Percentiles rank a stretch among this genome's conserved stretches.
These are phyloP conservation scores for Trichoderma asperellum DNA, from an alignment of 2,329 filamentous ascomycete genomes.

Conservation along the genomic window DNA sequence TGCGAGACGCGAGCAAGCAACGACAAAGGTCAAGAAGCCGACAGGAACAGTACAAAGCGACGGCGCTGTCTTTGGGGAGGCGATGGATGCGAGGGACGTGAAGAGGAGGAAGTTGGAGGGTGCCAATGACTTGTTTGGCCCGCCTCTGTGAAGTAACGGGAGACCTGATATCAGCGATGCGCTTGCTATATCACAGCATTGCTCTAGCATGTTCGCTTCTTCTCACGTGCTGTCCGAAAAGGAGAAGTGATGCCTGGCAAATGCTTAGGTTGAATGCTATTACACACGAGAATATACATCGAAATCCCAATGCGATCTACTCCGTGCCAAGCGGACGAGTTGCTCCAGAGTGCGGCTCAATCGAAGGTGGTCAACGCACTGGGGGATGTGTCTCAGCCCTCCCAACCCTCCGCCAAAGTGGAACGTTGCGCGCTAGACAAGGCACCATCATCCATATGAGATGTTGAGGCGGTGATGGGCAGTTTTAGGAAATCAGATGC, in stretches of 20 bases:
- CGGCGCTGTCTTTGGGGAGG: slow-evolving; percentile 52
- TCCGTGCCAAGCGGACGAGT: neutral
- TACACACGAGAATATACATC: neutral
- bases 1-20: slow-evolving; percentile 61
- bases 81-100: slow-evolving; percentile 46
- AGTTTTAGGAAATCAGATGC: neutral
- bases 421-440: neutral
- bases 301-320: neutral
- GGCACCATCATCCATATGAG: neutral
- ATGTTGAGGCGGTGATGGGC: neutral
- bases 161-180: neutral
- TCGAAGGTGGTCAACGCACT: neutral
- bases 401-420: neutral
- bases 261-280: neutral
- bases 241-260: neutral
- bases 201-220: neutral
- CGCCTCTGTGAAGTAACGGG: slow-evolving; percentile 41
- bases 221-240: neutral
- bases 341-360: neutral
- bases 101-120: slow-evolving; percentile 53
- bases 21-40: slow-evolving; percentile 51
- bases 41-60: slow-evolving; percentile 43
- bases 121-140: slow-evolving; percentile 54
- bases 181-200: neutral
- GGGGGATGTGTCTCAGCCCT: neutral